Base-by-base conservation (phyloP, 2,329 filamentous ascomycete species). In the Aspergillus sp. region DNA sequence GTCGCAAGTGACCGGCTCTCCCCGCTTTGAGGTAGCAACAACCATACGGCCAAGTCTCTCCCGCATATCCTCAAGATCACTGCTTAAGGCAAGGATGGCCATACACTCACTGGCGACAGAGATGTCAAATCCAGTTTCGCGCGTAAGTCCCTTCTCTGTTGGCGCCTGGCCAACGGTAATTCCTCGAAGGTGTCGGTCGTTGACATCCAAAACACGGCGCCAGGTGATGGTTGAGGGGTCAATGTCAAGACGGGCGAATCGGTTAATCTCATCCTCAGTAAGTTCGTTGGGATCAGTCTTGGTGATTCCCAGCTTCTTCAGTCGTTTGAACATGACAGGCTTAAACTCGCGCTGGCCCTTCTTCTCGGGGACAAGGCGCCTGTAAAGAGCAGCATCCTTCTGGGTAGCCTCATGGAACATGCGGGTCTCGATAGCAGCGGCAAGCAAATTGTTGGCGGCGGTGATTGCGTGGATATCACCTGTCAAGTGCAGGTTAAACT, bases 381-480 rank as follows among this genome's bases (percentile, higher is more conserved):
- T 89, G 80, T 91, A 99, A 1, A 99, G 83, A 20, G 93, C 81
- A 1, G 84, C 90, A 69, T 98, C 91, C 74, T 95, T 96, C 69
- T 98, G 93, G 0, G 93, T 96, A 69, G 89, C 89, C 78, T 99
- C 95, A 73, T 99, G 95, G 83, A 97, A 99, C 79, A 99, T 98
- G 67, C 95, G 89, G 2, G 95, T 98, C 73, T 99, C 95, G 62
- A 99, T 96, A 36, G 95, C 95, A 54, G 95, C 95, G 44, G 95
- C 93, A 43, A 99, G 85, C 57, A 99, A 82, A 78, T 99, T 99
- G 83, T 98, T 99, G 38, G 95, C 95, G 26, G 93, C 93, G 53
- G 92, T 92, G 70, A 99, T 95, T 64, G 95, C 95, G 74, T 99
- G 95, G 56, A 99, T 98, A 73, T 99, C 95, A 68, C 95, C 95